Evolutionary conservation across 2,329 filamentous ascomycete genomes (phyloP).

Genomic region (Alternaria arborescens): DNA sequence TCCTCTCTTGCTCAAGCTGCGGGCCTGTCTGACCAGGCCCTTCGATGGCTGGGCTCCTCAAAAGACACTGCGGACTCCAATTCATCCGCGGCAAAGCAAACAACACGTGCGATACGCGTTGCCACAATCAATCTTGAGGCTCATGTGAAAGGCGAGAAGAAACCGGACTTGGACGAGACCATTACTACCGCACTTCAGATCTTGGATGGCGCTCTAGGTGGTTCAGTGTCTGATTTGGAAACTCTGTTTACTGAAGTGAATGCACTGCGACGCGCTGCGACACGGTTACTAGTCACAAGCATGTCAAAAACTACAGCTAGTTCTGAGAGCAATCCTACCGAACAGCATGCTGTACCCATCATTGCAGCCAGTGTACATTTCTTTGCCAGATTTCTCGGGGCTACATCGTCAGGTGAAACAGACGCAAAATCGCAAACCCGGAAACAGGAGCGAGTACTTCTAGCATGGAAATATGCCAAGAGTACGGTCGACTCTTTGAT

Average conservation of each 20-base stretch:
- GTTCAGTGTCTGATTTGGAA: conserved; percentile 46
- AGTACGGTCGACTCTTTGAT: conserved; percentile 48
- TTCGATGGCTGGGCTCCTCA: conserved; percentile 41
- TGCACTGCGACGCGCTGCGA: conserved; percentile 43
- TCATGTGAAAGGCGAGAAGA: conserved; percentile 27
- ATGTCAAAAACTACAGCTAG: conserved; percentile 11
- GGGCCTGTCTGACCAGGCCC: conserved; percentile 42
- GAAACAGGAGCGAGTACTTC: conserved; percentile 33
- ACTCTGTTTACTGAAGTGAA: conserved; percentile 48
- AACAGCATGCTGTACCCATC: conserved; percentile 30
- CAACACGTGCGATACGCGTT: conserved; percentile 37
- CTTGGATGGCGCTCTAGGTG: conserved; percentile 41
- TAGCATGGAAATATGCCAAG: conserved; percentile 42
- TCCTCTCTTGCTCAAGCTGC: conserved; percentile 48
- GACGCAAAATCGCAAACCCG: conserved; percentile 29
- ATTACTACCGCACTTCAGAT: conserved; percentile 36
- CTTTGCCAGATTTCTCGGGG: conserved; percentile 43
- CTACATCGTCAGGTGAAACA: conserved; percentile 20
- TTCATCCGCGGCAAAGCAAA: conserved; percentile 33
- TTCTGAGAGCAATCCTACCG: conserved; percentile 9
- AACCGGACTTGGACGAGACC: conserved; percentile 23
- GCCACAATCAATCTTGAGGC: conserved; percentile 45
- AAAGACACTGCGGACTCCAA: conserved; percentile 19
- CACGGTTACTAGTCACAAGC: conserved; percentile 30
- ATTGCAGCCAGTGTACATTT: conserved; percentile 46